Evolutionary conservation across 192 early-diverging fungal genomes (phyloP).

Genomic region (Backusella circina): DNA sequence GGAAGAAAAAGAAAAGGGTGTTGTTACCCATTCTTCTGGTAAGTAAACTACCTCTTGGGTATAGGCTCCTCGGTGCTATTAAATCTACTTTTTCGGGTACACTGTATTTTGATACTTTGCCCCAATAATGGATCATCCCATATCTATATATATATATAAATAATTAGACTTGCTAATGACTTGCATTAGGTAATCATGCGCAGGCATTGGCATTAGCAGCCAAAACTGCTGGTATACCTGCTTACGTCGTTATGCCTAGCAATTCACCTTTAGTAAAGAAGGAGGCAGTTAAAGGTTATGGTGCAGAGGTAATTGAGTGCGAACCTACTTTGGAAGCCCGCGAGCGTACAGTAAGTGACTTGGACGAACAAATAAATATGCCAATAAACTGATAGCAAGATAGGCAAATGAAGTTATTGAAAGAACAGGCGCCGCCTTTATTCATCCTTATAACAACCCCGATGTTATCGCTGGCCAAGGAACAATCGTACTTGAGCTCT

Average conservation of each 20-base stretch:
- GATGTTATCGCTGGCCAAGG: conserved; percentile 57
- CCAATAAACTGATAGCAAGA: background rate
- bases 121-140: too few relatives aligned
- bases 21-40: conserved; percentile 44
- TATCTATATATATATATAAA: background rate
- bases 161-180: background rate
- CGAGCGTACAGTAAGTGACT: conserved; percentile 33
- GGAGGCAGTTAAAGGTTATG: conserved; percentile 48
- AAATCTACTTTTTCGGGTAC: background rate
- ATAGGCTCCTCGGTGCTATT: too few relatives aligned
- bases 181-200: conserved; percentile 42
- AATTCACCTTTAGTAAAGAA: conserved; percentile 46
- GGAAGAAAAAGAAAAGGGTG: conserved; percentile 27
- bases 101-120: background rate
- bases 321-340: conserved; percentile 37
- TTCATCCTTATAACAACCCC: conserved; percentile 50
- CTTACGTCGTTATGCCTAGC: conserved; percentile 48
- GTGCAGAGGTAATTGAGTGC: conserved; percentile 47
- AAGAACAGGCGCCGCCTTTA: conserved; percentile 45
- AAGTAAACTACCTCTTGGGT: too few relatives aligned
- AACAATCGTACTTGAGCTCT: conserved; percentile 48
- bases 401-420: conserved; percentile 22
- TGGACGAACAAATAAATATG: background rate
- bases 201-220: conserved; percentile 59
- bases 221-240: conserved; percentile 31